Evolutionary conservation across 2,329 filamentous ascomycete genomes (phyloP).

Genomic region (Aspergillus aculeatinus): DNA sequence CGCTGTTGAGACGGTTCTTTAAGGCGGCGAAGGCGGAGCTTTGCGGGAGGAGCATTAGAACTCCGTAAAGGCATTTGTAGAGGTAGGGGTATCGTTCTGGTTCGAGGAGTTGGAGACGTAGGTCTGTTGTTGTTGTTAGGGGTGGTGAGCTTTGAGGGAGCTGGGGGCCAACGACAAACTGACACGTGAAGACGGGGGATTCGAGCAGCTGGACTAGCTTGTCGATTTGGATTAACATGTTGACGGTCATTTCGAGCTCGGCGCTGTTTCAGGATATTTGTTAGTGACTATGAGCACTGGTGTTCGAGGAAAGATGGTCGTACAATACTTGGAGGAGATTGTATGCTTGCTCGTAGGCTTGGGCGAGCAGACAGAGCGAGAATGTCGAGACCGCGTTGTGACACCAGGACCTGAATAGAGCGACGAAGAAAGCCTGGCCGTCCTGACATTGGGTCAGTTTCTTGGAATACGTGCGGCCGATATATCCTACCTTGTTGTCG

Average conservation of each 20-base stretch:
- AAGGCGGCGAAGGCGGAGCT: conserved; percentile 95
- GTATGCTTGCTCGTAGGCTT: conserved; percentile 97
- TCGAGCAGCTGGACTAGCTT: conserved; percentile 96
- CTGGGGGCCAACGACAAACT: conserved; percentile 31
- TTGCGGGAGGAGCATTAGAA: conserved; percentile 97
- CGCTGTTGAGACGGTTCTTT: conserved; percentile 94
- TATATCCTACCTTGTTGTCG: conserved; percentile 66
- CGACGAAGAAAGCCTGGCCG: conserved; percentile 91
- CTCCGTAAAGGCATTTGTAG: conserved; percentile 95
- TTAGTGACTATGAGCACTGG: conserved; percentile 13
- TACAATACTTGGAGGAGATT: conserved; percentile 94
- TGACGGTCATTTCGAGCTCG: conserved; percentile 97
- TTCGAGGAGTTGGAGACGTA: conserved; percentile 90
- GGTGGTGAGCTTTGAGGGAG: background rate
- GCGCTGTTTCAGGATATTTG: conserved; percentile 58
- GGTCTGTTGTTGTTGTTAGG: conserved; percentile 55
- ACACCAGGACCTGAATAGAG: conserved; percentile 94
- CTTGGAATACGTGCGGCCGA: background rate
- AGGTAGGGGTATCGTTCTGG: conserved; percentile 92
- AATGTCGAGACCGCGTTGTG: conserved; percentile 98
- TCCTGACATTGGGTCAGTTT: conserved; percentile 56
- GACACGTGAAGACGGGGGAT: conserved; percentile 96
- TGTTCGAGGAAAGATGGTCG: conserved; percentile 29
- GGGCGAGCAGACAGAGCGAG: conserved; percentile 88
- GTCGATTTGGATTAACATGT: conserved; percentile 97